Conservation (phyloP, 768 basidiomycete species). For the Calocera cornea region DNA sequence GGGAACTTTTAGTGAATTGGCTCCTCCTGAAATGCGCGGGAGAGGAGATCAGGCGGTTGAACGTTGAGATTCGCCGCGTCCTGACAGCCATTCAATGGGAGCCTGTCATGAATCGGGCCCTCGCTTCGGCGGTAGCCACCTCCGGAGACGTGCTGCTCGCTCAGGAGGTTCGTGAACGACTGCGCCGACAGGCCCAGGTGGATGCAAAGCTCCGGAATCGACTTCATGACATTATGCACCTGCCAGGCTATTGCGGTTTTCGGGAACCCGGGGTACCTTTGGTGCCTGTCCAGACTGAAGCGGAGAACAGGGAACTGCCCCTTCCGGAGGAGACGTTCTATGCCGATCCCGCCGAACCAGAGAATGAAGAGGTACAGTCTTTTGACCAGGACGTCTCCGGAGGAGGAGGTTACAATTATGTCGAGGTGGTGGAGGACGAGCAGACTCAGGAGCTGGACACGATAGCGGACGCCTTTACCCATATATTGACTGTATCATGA, state of each 20-base stretch:
- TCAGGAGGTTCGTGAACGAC: neutral
- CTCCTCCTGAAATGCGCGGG: constrained; percentile 1
- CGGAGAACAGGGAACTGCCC: neutral
- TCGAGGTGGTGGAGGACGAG: too few species aligned
- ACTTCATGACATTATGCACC: neutral
- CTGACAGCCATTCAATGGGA: neutral
- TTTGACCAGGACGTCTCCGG: too few species aligned
- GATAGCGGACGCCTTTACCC: too few species aligned
- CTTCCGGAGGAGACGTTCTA: too few species aligned
- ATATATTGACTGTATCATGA: too few species aligned
- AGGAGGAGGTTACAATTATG: too few species aligned
- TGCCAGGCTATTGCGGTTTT: neutral
- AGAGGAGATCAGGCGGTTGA: constrained; percentile 2
- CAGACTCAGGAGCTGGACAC: too few species aligned
- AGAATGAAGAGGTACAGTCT: too few species aligned
- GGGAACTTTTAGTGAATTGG: neutral
- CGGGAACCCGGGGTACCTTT: neutral
- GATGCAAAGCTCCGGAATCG: neutral
- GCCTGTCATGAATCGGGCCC: neutral
- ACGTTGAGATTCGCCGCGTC: constrained; percentile 4
- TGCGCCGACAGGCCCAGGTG: neutral
- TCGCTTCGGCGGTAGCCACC: neutral
- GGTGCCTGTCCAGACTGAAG: neutral
- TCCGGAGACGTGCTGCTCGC: neutral
- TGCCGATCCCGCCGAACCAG: too few species aligned